A percentile compares a stretch with the other conserved stretches of the same genome.
Evolutionary conservation across 2,329 filamentous ascomycete genomes (phyloP).

Genomic region (Talaromyces sp.): DNA sequence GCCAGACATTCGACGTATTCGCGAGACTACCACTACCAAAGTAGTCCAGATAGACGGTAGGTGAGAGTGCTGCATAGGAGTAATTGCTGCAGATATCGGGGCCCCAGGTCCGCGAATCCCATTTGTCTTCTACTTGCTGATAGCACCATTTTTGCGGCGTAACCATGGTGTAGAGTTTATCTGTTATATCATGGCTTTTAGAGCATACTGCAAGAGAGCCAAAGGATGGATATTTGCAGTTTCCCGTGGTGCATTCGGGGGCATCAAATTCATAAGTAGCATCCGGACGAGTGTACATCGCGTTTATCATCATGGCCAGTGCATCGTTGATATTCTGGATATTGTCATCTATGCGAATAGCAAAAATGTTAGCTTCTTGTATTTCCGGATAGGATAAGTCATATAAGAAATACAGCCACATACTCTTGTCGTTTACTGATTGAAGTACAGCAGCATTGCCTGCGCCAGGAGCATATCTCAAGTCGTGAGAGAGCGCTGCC

Average conservation of each 20-base stretch:
- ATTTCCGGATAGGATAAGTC: background rate
- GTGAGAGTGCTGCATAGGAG: background rate
- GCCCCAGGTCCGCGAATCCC: background rate
- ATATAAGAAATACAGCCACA: background rate
- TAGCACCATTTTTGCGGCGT: background rate
- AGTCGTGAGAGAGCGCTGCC: background rate
- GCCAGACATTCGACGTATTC: background rate
- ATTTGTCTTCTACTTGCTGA: background rate
- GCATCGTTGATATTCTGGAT: background rate
- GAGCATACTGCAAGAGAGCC: constrained; percentile 8
- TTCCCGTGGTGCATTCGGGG: constrained; percentile 2
- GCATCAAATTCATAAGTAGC: background rate
- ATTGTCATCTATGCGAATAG: background rate
- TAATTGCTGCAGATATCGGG: constrained; percentile 1
- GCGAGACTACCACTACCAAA: background rate
- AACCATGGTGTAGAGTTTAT: constrained; percentile 1
- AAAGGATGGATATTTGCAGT: constrained; percentile 7
- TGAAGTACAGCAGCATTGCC: background rate
- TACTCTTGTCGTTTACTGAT: background rate
- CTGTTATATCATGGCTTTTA: constrained; percentile 6
- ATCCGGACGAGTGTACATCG: constrained; percentile 4
- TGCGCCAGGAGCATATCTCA: background rate
- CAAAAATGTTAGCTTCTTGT: background rate
- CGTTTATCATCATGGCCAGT: constrained; percentile 1
- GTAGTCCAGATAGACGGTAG: background rate